Evolutionary conservation across 768 basidiomycete species (phyloP).

Genomic region (Tylopilus vinaceipallidus): DNA sequence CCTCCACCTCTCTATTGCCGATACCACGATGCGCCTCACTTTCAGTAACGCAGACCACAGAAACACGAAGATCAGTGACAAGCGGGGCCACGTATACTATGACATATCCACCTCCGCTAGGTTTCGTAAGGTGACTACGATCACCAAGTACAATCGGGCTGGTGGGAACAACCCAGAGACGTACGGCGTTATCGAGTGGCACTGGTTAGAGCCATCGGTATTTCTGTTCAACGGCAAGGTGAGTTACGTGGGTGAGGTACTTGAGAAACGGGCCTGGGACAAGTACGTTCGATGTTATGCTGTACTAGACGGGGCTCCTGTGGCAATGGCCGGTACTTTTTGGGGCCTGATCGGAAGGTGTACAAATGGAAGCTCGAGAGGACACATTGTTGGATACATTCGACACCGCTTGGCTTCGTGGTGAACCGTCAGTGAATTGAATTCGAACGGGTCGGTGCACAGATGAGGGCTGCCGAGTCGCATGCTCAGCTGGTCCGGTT

Average conservation of each 20-base stretch:
- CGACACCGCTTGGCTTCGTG: neutral
- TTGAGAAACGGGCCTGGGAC: conserved; percentile 15
- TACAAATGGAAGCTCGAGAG: conserved; percentile 35
- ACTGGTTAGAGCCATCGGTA: conserved; percentile 1
- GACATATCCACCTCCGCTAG: conserved; percentile 16
- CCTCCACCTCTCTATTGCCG: no score
- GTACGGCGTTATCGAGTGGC: conserved; percentile 28
- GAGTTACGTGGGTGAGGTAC: conserved; percentile 6
- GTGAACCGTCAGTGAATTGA: neutral
- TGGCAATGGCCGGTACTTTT: conserved; percentile 31
- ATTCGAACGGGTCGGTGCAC: neutral
- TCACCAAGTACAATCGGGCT: conserved; percentile 24
- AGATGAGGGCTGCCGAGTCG: conserved; percentile 22
- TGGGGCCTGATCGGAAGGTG: conserved; percentile 27
- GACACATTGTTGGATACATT: conserved; percentile 26
- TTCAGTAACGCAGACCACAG: conserved; percentile 20
- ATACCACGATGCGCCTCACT: conserved; percentile 21
- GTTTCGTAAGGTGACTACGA: conserved; percentile 20
- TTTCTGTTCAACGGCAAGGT: conserved; percentile 19
- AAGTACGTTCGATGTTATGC: no score
- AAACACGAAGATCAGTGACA: conserved; percentile 22
- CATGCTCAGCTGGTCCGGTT: conserved; percentile 21
- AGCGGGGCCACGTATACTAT: conserved; percentile 19
- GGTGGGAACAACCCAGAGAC: conserved; percentile 18
- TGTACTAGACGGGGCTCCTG: no score